phyloP scores from a whole-genome alignment of 1,139 yeast species.

The Sugiyamaella neomexicana region DNA sequence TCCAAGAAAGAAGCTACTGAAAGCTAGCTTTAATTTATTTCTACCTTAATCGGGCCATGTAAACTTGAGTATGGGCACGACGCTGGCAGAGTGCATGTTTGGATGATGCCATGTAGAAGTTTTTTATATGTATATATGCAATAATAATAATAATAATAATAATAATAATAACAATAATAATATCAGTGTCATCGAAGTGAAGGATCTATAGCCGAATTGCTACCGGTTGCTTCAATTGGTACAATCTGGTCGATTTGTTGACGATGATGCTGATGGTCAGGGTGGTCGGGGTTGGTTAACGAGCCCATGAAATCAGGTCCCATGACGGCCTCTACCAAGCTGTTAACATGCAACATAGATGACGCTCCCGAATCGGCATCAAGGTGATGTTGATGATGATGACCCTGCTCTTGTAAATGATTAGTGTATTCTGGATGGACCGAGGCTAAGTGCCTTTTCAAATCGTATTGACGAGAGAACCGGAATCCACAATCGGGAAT shows the following conservation, averaged over 20 bases:
- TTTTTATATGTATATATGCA: conserved; percentile 1
- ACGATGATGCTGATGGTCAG: conserved; percentile 15
- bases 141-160: conserved; percentile 5
- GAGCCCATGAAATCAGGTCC: conserved; percentile 16
- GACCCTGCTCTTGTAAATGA: not conserved
- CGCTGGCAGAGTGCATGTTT: conserved; percentile 1
- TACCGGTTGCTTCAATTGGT: conserved; percentile 5
- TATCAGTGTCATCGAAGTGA: not conserved
- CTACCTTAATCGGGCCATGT: no score
- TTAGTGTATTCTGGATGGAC: conserved; percentile 26
- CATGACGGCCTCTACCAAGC: conserved; percentile 14
- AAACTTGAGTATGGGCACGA: not conserved
- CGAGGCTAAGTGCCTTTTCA: conserved; percentile 41
- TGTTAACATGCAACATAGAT: conserved; percentile 5
- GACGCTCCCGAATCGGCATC: not conserved
- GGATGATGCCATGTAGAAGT: not conserved
- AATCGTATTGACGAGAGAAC: conserved; percentile 44
- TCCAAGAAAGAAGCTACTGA: conserved; percentile 6
- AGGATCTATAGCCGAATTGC: conserved; percentile 11
- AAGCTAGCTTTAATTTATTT: not conserved
- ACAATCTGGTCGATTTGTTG: conserved; percentile 11
- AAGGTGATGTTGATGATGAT: not conserved
- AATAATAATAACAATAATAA: not conserved
- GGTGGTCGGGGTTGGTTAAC: conserved; percentile 12
- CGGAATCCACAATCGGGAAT: conserved; percentile 39